Base-by-base conservation (phyloP, 2,329 filamentous ascomycete genomes). In the Stromatinia cepivora region DNA sequence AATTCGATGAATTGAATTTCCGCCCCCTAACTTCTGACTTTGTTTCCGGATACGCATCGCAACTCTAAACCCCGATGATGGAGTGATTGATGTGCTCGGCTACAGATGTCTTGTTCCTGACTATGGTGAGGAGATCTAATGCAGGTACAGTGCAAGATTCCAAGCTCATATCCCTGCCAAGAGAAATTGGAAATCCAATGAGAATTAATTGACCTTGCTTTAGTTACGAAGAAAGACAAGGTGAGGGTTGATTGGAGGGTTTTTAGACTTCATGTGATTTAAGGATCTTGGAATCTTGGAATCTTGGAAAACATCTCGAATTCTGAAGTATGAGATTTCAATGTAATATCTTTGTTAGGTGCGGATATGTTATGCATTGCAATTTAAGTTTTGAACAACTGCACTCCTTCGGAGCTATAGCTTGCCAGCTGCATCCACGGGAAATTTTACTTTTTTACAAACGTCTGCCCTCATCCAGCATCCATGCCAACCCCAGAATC, bases 401-500 rank as follows among this genome's bases (percentile, higher is more conserved):
- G 39, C 15, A 4, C 10, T 45, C 39, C 10, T n/a, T 56, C 53
- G 11, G 53, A 56, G 53, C 53, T 7, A 20, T 54, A 22, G n/a
- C 52, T 22, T 54, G 50, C 13, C 20, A 42, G 5, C 7, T 20
- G 20, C 53, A 56, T 1, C 20, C 9, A 13, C 53, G 22, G 31
- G 11, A 28, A 31, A 13, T 10, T 42, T 42, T 15, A 42, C 45
- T 20, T 48, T 48, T n/a, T n/a, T 7, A 15, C 22, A 46, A 54
- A 17, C 31, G 52, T 56, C 11, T 36, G 13, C 52, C 20, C 11
- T 11, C 28, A 17, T 13, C 9, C 45, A 36, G 13, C 45, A 46
- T 46, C 59, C 42, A 62, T 62, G 45, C 48, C 59, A 63, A 50
- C 59, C 59, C 59, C 59, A 50, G 59, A 63, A 34, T 50, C 45